Percentiles rank a stretch among this genome's conserved stretches.
Evolutionary conservation across 83 land plant species (phyloP).

Genomic region (Picea abies): DNA sequence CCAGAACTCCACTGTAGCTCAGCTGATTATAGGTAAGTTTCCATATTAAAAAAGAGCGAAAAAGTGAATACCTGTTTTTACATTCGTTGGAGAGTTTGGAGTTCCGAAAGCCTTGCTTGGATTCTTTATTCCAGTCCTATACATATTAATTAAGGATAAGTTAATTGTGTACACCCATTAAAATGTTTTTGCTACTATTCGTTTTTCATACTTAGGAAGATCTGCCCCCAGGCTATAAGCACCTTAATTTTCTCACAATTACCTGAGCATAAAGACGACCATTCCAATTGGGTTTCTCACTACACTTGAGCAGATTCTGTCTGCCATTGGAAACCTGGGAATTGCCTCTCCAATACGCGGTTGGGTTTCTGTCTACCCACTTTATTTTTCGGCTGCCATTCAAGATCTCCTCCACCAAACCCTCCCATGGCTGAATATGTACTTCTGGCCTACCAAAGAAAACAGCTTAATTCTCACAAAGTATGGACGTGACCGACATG

Average conservation of each 20-base stretch:
- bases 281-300: not conserved
- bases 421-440: slow-evolving; percentile 38
- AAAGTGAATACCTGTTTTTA: slow-evolving; percentile 30
- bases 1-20: too few species aligned
- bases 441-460: slow-evolving; percentile 37
- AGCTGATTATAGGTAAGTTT: too few species aligned
- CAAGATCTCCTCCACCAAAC: slow-evolving; percentile 13
- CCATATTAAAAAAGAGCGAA: too few species aligned
- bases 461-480: too few species aligned
- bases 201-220: too few species aligned
- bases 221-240: too few species aligned
- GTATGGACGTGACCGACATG: too few species aligned
- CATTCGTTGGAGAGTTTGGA: slow-evolving; percentile 56
- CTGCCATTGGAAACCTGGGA: slow-evolving; percentile 22
- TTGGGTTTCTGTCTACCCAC: slow-evolving; percentile 36
- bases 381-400: slow-evolving; percentile 7
- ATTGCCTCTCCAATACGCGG: slow-evolving; percentile 48
- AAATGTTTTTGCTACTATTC: too few species aligned
- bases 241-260: too few species aligned
- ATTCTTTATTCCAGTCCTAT: slow-evolving; percentile 51
- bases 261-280: not conserved
- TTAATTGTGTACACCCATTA: not conserved
- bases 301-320: slow-evolving; percentile 32
- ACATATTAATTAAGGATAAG: too few species aligned
- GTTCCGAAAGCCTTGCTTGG: slow-evolving; percentile 31